Percentiles rank a stretch among this genome's conserved stretches.
These are phyloP conservation scores for Orbilia javanica DNA, from an alignment of 2,329 filamentous ascomycete species.

Conservation along the genomic window DNA sequence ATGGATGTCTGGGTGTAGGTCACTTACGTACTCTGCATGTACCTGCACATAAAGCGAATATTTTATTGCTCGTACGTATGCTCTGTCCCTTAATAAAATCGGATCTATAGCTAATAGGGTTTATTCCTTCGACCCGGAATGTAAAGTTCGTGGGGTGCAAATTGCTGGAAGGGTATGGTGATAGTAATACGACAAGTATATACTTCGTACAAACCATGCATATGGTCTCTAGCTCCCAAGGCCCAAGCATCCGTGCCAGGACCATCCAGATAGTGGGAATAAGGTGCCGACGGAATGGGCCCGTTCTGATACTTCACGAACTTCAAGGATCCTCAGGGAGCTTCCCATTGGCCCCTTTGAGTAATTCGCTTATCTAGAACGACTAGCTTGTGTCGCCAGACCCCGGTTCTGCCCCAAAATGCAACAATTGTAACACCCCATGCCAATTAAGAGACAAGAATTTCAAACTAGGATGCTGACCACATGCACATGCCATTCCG, in stretches of 20 bases:
- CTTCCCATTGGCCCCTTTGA: conserved; percentile 15
- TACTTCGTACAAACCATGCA: not conserved
- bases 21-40: conserved; percentile 1
- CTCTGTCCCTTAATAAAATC: not conserved
- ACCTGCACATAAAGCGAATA: not conserved
- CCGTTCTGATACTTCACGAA: not conserved
- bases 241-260: not conserved
- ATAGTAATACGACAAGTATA: conserved; percentile 5
- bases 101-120: conserved; percentile 13
- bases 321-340: not conserved
- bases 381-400: conserved; percentile 37
- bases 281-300: conserved; percentile 31
- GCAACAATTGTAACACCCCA: conserved; percentile 28
- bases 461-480: not conserved
- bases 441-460: not conserved
- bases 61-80: no score
- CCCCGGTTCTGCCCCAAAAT: conserved; percentile 33
- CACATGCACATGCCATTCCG: conserved; percentile 13
- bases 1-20: not conserved
- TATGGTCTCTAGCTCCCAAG: no score
- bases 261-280: conserved; percentile 41
- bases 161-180: not conserved
- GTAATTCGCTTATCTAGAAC: conserved; percentile 43
- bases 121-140: conserved; percentile 8
- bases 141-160: conserved; percentile 6